phyloP scores from a whole-genome alignment of 306 rosid genomes.

The Hippophae gyantsensis region DNA sequence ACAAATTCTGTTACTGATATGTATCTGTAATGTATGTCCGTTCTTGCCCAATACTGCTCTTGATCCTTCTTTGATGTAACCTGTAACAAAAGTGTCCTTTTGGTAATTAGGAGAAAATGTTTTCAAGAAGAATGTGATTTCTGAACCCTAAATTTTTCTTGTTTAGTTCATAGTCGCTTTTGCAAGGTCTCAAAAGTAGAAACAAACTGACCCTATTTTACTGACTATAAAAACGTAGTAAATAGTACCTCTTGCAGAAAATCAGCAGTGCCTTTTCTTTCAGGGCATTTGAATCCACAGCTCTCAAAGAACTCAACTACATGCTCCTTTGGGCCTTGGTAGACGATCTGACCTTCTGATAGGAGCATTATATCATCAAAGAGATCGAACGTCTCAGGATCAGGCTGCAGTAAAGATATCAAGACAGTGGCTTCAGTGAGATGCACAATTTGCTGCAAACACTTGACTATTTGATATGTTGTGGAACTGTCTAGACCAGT shows the following conservation, averaged over 20 bases:
- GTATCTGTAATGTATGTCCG: constrained; percentile 33
- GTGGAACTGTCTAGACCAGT: constrained; percentile 41
- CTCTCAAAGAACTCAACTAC: constrained; percentile 32
- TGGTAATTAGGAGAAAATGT: too few species aligned
- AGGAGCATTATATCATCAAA: constrained; percentile 38
- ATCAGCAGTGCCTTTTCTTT: constrained; percentile 36
- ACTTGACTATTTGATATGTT: constrained; percentile 41
- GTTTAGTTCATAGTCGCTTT: too few species aligned
- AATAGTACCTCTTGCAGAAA: constrained; percentile 34
- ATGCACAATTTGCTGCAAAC: constrained; percentile 24
- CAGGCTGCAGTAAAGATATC: constrained; percentile 42
- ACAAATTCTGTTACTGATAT: constrained; percentile 43
- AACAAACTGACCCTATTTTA: too few species aligned
- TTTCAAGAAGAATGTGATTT: too few species aligned
- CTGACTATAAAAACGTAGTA: not conserved
- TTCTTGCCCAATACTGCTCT: constrained; percentile 65
- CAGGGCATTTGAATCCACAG: constrained; percentile 35
- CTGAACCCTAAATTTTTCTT: too few species aligned
- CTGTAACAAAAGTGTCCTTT: not conserved
- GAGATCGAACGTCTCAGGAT: constrained; percentile 39
- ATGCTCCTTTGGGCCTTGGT: constrained; percentile 31
- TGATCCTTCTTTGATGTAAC: constrained; percentile 67
- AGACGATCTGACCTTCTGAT: constrained; percentile 33
- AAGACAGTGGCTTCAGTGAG: constrained; percentile 26
- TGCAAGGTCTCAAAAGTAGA: too few species aligned